These are phyloP conservation scores for Ganoderma leucocontextum DNA, from an alignment of 1,284 basidiomycete genomes.

Conservation along the genomic window DNA sequence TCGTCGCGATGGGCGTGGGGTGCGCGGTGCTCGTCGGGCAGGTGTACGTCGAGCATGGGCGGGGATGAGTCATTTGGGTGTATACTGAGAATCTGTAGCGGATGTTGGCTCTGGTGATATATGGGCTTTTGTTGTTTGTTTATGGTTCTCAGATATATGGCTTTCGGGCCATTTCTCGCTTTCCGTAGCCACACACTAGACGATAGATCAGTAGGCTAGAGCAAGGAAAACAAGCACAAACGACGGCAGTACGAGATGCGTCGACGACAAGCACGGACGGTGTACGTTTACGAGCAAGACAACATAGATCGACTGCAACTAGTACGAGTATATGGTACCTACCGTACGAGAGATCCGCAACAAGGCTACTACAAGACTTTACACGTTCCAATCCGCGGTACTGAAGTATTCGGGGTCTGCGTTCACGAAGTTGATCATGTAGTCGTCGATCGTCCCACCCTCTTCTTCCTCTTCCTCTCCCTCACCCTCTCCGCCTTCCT, in stretches of 20 bases:
- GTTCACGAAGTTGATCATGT: constrained; percentile 85
- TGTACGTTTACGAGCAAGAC: neutral
- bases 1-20: constrained; percentile 39
- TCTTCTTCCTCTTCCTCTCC: constrained; percentile 62
- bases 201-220: neutral
- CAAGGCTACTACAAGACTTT: neutral
- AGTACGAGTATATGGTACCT: neutral
- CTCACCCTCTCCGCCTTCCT: constrained; percentile 34
- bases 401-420: constrained; percentile 82
- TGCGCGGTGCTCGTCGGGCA: constrained; percentile 40
- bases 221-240: neutral
- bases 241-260: neutral
- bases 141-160: too few relatives aligned
- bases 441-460: constrained; percentile 82
- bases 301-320: constrained; percentile 1
- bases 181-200: neutral
- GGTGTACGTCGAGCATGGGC: constrained; percentile 29
- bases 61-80: neutral
- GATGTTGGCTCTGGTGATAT: too few relatives aligned
- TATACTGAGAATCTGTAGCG: too few relatives aligned
- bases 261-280: neutral
- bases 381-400: constrained; percentile 65
- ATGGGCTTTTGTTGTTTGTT: too few relatives aligned
- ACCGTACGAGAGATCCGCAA: neutral
- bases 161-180: neutral